Conservation (phyloP, 129 eudicot species). For the Helianthus tuberosus region DNA sequence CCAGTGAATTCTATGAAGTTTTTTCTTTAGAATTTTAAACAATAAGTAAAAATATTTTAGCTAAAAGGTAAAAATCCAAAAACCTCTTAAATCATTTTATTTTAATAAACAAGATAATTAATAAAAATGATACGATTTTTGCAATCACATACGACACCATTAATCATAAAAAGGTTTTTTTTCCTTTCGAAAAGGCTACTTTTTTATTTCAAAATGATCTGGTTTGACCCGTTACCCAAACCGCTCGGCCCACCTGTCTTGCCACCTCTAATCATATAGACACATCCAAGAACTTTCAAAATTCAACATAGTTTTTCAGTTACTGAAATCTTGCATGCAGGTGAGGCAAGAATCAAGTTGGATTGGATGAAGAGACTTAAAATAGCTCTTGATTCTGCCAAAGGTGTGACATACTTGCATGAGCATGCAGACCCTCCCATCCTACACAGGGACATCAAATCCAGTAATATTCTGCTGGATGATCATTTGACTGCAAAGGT, state of each 20-base stretch:
- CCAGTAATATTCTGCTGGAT: slow-evolving; percentile 74
- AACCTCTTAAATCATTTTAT: background rate
- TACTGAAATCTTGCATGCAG: slow-evolving; percentile 38
- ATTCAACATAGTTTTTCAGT: background rate
- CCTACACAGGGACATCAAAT: slow-evolving; percentile 86
- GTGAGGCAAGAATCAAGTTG: slow-evolving; percentile 52
- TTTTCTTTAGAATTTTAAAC: background rate
- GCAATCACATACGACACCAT: background rate
- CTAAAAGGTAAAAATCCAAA: background rate
- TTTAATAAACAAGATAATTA: background rate
- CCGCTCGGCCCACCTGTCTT: background rate
- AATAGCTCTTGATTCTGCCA: slow-evolving; percentile 76
- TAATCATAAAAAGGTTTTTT: background rate
- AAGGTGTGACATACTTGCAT: slow-evolving; percentile 74
- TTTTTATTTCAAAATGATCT: no score
- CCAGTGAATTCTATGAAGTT: background rate
- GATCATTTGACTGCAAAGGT: slow-evolving; percentile 70
- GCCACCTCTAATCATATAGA: background rate
- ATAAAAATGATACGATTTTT: background rate
- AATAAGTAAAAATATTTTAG: background rate
- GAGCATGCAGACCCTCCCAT: slow-evolving; percentile 93
- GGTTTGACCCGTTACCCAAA: background rate
- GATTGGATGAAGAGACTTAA: slow-evolving; percentile 66
- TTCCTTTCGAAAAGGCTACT: no score
- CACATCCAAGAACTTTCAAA: background rate